Evolutionary conservation across 768 basidiomycete genomes (phyloP), one percentile per base, ranked within the genome.

Genomic region (Amanita phalloides): DNA sequence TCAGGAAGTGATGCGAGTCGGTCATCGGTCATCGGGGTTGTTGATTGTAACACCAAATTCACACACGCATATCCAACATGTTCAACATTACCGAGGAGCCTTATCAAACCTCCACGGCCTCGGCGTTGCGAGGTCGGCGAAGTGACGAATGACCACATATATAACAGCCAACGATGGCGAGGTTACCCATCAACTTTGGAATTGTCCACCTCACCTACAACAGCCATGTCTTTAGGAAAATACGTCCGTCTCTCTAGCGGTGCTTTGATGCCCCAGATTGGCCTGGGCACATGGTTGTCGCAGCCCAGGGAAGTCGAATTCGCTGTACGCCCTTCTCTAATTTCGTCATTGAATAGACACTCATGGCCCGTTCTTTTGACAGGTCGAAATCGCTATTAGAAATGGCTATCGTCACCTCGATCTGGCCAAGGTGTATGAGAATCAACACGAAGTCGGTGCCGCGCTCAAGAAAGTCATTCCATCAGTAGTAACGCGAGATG

Each of bases 341-440:
- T 26, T 17, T 17, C 17, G 26, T 38, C 35, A n/a, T 8, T 11
- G 28, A 20, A 30, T 13, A 20, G 17, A 21, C 20, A 5, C 28
- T 6, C 6, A 17, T 47, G 32, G 7, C 7, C 33, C 33, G 3
- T 54, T 36, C 10, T 53, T 53, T 37, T 8, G 23, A 38, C 54
- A 88, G 87, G 85, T 88, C 48, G 84, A 20, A 30, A 64, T 71
- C 58, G 90, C 90, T 26, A 74, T 93, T 32, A 71, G 75, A 48
- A 75, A 76, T 57, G 89, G 89, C 0, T 92, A 91, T 64, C 75
- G 87, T 45, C 90, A 94, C 66, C 78, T 94, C 56, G 90, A 94
- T 65, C 76, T 87, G 17, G 90, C 90, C 3, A 77, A 77, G 77
- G 71, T 86, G 44, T 92, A 92, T 66, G 62, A 71, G 55, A 93